Evolutionary conservation across 257 asterid genomes (phyloP).

Genomic region (Solanum peruvianum): DNA sequence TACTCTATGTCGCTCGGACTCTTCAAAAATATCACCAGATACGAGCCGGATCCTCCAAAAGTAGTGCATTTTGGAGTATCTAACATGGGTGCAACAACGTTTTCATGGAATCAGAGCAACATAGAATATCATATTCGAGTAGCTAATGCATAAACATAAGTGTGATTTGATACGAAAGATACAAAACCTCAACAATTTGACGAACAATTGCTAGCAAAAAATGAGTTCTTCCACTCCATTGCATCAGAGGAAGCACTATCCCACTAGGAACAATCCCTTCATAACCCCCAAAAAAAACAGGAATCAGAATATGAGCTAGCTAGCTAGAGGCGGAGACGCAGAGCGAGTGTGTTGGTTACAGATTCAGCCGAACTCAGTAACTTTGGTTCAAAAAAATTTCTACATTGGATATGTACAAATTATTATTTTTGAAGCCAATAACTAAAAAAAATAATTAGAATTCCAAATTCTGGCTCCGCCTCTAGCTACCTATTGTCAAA

Average conservation of each 20-base stretch:
- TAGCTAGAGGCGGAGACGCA: not conserved
- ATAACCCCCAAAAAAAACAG: not conserved
- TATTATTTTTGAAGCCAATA: not conserved
- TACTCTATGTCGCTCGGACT: not conserved
- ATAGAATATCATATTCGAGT: not conserved
- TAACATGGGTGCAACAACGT: not conserved
- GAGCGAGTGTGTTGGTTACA: not conserved
- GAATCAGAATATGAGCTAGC: not conserved
- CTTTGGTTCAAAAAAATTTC: not conserved
- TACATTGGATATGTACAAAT: not conserved
- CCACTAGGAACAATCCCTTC: slow-evolving; percentile 96
- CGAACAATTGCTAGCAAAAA: slow-evolving; percentile 68
- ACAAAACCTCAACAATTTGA: slow-evolving; percentile 44
- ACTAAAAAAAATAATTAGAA: not conserved
- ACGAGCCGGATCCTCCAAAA: not conserved
- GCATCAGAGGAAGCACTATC: slow-evolving; percentile 70
- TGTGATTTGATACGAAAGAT: not conserved
- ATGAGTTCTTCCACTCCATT: slow-evolving; percentile 97
- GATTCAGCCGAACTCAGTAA: not conserved
- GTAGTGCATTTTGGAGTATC: not conserved
- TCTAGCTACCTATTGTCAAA: not conserved
- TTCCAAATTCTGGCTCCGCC: not conserved
- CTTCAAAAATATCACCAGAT: not conserved
- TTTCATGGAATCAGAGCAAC: not conserved
- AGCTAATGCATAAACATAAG: not conserved